Base-by-base conservation (phyloP, 208 protist species). In the Strigomonas galati region DNA sequence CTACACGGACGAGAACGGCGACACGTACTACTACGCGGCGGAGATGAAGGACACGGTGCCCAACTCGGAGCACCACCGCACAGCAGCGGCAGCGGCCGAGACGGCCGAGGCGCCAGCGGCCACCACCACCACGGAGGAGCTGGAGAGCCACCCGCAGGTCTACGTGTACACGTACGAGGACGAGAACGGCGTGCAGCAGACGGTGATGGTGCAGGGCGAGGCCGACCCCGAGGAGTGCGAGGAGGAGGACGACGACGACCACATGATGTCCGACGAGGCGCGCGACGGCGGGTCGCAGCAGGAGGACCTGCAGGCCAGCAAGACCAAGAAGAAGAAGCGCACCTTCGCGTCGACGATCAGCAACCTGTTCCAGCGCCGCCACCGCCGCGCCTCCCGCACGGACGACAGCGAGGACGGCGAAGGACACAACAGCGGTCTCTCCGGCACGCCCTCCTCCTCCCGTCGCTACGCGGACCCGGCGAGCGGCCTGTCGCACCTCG, bases 1-100 rank as follows among this genome's bases (percentile, higher is more conserved):
- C 67, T 87, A 85, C 69, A 78, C 69, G 24, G 76, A 79, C n/a
- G 81, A 82, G 49, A 72, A 76, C 24, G 83, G 77, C 10, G 60
- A 84, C 31, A 78, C 74, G 19, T 79, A 74, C 60, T 76, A 74
- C 67, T 80, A 82, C 51, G 66, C 73, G 9, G 57, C 73, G 28
- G 63, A 74, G 21, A 28, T 55, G 63, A 23, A 53, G 49, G 81
- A 77, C 52, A 44, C 64, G 60, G 52, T 44, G 61, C 55, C 61
- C n/a, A 54, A 58, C 10, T 63, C 1, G 28, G 68, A 60, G 40
- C 28, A 55, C 17, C 53, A 64, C 43, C 51, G 54, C 67, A 40
- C 65, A 26, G 51, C 65, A 30, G 40, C 28, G 31, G 43, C 53
- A 31, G 27, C 27, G 12, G 46, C 44, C 10, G 60, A 28, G n/a